Conservation (phyloP, 2,329 filamentous ascomycete species). For the Cercospora sojina region DNA sequence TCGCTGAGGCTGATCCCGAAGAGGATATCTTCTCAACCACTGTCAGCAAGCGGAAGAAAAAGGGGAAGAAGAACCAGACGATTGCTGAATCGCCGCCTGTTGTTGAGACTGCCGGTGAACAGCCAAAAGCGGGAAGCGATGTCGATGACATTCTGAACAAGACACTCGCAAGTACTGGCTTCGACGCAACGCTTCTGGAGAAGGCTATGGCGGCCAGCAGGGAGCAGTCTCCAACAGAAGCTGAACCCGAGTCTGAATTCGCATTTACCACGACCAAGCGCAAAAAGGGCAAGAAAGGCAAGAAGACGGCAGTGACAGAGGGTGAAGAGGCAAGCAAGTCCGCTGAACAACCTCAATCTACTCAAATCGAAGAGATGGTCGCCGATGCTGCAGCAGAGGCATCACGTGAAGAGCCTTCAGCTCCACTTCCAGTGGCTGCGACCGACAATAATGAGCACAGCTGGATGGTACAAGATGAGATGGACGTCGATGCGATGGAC, state of each 20-base stretch:
- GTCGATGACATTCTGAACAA: constrained; percentile 41
- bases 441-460: constrained; percentile 12
- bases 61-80: constrained; percentile 33
- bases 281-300: constrained; percentile 50
- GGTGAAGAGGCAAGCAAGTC: constrained; percentile 28
- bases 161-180: constrained; percentile 36
- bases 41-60: constrained; percentile 37
- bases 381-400: neutral
- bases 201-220: constrained; percentile 39
- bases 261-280: constrained; percentile 41
- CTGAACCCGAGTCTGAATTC: constrained; percentile 33
- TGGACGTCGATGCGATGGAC: constrained; percentile 40
- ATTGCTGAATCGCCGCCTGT: neutral
- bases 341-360: neutral
- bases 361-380: neutral
- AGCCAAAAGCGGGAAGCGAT: constrained; percentile 27
- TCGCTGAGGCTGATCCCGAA: constrained; percentile 39
- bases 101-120: neutral
- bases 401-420: neutral
- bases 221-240: constrained; percentile 23
- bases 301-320: constrained; percentile 36
- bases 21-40: constrained; percentile 30
- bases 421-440: neutral
- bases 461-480: constrained; percentile 29
- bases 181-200: constrained; percentile 40